Evolutionary conservation across 2,329 filamentous ascomycete species (phyloP), one percentile per base, ranked within the genome.

Genomic region (Exophiala calicioides): DNA sequence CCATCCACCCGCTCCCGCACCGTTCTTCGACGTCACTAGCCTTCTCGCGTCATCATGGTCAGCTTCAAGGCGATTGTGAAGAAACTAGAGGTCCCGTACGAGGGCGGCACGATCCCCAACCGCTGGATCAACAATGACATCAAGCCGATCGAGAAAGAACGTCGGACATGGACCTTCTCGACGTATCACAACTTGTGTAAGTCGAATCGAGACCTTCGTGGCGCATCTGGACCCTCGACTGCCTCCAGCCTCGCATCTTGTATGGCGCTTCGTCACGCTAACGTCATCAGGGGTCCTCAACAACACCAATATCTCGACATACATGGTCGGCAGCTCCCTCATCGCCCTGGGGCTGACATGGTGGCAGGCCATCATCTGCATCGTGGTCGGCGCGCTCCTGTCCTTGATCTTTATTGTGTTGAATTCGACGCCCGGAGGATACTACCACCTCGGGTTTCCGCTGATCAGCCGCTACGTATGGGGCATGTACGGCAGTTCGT

Each of bases 301-400:
- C 53, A 75, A 76, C 49, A 72, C 65, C 47, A 56, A 56, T 34
- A 56, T 56, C 27, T 47, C 46, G 8, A 60, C 56, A 1, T 66
- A 65, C 19, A 61, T 65, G 62, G 61, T 58, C 3, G 63, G 64
- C 13, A 65, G 61, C 38, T 66, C 64, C 1, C 55, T 68, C 31
- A 63, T 68, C 19, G 60, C 65, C 1, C 44, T 65, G 10, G 88
- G 88, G 9, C 74, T 94, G 16, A 88, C 87, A 5, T 95, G 89
- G 89, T 95, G 89, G 89, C 88, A 95, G 69, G 85, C 87, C 2
- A 89, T 86, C 84, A 70, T 89, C n/a, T 90, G 86, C 62, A 87
- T 95, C 32, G 91, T 89, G 84, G 70, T 90, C 20, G 90, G 90
- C 44, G 95, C 95, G 63, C 75, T 81, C 29, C 60, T 65, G 10